These are phyloP conservation scores for Solanum verrucosum DNA, from an alignment of 257 asterid genomes.

Conservation along the genomic window DNA sequence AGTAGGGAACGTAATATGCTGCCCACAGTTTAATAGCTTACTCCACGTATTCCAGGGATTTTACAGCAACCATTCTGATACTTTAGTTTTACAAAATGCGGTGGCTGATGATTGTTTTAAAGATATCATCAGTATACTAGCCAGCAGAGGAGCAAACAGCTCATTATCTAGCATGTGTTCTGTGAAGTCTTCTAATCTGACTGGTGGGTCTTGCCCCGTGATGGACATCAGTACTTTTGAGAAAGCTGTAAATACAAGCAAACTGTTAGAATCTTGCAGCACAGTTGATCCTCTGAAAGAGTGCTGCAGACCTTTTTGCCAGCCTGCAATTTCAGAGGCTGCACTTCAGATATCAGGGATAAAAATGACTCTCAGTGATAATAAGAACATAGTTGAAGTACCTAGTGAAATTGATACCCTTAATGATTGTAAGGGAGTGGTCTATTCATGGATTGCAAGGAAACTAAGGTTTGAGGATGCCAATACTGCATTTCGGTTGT, in stretches of 20 bases:
- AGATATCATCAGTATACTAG: conserved; percentile 88
- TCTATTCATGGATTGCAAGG: conserved; percentile 76
- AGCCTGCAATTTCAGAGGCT: conserved; percentile 84
- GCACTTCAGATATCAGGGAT: conserved; percentile 67
- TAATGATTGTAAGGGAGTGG: conserved; percentile 88
- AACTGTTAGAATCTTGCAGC: conserved; percentile 80
- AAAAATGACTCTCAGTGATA: conserved; percentile 36
- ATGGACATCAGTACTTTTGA: conserved; percentile 68
- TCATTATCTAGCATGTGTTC: conserved; percentile 72
- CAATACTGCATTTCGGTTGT: conserved; percentile 65
- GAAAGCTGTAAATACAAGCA: conserved; percentile 74
- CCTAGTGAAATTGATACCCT: conserved; percentile 44
- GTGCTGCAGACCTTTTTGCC: conserved; percentile 90
- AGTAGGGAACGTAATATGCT: conserved; percentile 90
- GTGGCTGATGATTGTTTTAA: conserved; percentile 90
- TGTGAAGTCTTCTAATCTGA: conserved; percentile 60
- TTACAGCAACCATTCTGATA: conserved; percentile 52
- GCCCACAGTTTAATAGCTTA: conserved; percentile 90
- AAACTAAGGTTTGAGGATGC: conserved; percentile 71
- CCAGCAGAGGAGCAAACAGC: conserved; percentile 91
- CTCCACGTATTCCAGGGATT: conserved; percentile 92
- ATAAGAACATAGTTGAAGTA: conserved; percentile 45
- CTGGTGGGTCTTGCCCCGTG: conserved; percentile 96
- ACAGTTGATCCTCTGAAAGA: conserved; percentile 81
- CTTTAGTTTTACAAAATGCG: conserved; percentile 61